Conservation (phyloP, 495 filamentous ascomycete genomes). For the Neurospora sp. region DNA sequence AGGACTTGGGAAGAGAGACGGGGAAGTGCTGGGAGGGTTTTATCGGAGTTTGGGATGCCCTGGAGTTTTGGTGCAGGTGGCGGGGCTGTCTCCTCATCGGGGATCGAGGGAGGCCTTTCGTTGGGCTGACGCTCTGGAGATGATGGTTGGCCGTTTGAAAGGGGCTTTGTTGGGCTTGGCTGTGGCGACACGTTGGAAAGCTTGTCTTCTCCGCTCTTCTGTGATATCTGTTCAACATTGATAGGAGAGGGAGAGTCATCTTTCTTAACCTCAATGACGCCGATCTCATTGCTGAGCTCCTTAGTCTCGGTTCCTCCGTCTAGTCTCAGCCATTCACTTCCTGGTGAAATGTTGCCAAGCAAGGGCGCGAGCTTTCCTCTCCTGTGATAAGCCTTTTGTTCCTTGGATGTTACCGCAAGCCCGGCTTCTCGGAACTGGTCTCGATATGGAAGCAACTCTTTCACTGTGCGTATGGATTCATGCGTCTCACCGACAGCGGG, state of each 20-base stretch:
- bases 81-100: neutral
- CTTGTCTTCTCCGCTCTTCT: neutral
- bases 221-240: neutral
- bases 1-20: neutral
- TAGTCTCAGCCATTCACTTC: neutral
- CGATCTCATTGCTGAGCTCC: conserved; percentile 8
- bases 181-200: neutral
- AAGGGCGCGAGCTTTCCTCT: neutral
- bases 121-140: neutral
- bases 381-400: conserved; percentile 18
- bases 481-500: conserved; percentile 16
- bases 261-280: conserved; percentile 2
- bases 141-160: neutral
- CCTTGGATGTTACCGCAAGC: conserved; percentile 38
- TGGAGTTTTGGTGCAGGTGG: neutral
- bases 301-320: conserved; percentile 2
- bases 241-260: neutral
- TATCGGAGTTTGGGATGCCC: neutral
- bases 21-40: neutral
- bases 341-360: neutral
- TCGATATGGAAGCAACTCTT: conserved; percentile 34
- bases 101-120: neutral
- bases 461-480: conserved; percentile 32
- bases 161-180: neutral
- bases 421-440: conserved; percentile 36